Conservation (phyloP, 306 rosid species). For the Mimosa pudica region DNA sequence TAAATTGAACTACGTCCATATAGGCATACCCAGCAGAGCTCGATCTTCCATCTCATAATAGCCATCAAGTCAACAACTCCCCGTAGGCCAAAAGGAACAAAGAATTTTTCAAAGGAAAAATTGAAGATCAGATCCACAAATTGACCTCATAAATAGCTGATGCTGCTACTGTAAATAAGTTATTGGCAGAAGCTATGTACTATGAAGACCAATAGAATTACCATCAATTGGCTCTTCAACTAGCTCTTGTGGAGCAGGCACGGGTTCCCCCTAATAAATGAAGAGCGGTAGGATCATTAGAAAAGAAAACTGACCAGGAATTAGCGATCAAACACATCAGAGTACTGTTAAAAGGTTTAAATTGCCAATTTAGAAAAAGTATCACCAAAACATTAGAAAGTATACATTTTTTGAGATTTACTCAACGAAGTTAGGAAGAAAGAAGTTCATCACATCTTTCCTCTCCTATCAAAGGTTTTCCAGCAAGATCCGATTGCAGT, state of each 20-base stretch:
- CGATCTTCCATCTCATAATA: conserved; percentile 23
- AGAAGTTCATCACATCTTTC: background rate
- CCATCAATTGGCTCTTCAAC: conserved; percentile 46
- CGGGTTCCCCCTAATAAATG: conserved; percentile 60
- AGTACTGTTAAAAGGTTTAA: background rate
- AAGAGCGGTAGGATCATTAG: conserved; percentile 34
- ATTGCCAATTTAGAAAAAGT: background rate
- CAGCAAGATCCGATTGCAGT: background rate
- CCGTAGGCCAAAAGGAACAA: background rate
- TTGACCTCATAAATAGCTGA: conserved; percentile 51
- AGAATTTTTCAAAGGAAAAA: background rate
- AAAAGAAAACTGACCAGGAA: conserved; percentile 24
- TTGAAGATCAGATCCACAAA: conserved; percentile 10
- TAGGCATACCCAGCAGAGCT: conserved; percentile 26
- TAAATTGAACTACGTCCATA: conserved; percentile 1
- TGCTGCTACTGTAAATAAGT: conserved; percentile 50
- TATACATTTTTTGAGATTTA: background rate
- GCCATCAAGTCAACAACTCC: background rate
- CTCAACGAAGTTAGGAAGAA: background rate
- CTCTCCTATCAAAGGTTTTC: background rate
- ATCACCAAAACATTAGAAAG: background rate
- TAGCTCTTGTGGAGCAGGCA: conserved; percentile 51
- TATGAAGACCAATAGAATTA: conserved; percentile 36
- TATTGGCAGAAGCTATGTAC: conserved; percentile 56
- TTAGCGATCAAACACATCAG: conserved; percentile 18